phyloP scores from a whole-genome alignment of 1,139 yeast species.

The Sugiyamaella paludigena region DNA sequence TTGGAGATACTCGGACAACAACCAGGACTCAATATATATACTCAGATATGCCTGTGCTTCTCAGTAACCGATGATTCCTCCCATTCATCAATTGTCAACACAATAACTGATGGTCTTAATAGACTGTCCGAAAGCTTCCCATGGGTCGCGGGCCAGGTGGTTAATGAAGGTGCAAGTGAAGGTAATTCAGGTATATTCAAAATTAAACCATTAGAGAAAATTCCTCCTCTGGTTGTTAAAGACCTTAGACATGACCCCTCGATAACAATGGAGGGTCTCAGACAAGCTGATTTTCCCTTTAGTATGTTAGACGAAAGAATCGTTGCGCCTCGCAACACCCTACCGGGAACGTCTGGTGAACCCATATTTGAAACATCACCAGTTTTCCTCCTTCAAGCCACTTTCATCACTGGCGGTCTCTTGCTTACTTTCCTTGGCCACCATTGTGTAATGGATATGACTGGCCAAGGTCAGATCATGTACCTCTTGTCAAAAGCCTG shows the following conservation, averaged over 20 bases:
- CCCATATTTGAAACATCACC: constrained; percentile 3
- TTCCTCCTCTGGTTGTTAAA: constrained; percentile 14
- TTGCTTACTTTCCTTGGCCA: constrained; percentile 20
- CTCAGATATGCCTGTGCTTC: constrained; percentile 15
- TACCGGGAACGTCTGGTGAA: constrained; percentile 10
- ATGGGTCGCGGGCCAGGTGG: constrained; percentile 22
- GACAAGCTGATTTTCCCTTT: constrained; percentile 18
- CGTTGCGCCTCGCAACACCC: constrained; percentile 19
- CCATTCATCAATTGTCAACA: constrained; percentile 1
- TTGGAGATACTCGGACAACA: constrained; percentile 16
- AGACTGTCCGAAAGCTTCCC: constrained; percentile 17
- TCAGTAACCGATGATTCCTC: neutral
- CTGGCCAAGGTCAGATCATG: constrained; percentile 21
- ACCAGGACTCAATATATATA: constrained; percentile 15
- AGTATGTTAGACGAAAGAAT: constrained; percentile 19
- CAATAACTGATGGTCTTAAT: constrained; percentile 14
- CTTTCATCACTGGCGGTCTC: constrained; percentile 19
- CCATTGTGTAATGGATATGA: constrained; percentile 22
- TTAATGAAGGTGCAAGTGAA: constrained; percentile 10
- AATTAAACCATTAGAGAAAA: constrained; percentile 8
- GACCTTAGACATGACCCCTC: constrained; percentile 12
- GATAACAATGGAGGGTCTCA: constrained; percentile 12
- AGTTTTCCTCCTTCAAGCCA: constrained; percentile 20
- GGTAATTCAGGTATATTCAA: constrained; percentile 9
- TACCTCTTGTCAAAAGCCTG: constrained; percentile 20